Evolutionary conservation across 805 yeast species (phyloP).

Genomic region (Brettanomyces nanus): DNA sequence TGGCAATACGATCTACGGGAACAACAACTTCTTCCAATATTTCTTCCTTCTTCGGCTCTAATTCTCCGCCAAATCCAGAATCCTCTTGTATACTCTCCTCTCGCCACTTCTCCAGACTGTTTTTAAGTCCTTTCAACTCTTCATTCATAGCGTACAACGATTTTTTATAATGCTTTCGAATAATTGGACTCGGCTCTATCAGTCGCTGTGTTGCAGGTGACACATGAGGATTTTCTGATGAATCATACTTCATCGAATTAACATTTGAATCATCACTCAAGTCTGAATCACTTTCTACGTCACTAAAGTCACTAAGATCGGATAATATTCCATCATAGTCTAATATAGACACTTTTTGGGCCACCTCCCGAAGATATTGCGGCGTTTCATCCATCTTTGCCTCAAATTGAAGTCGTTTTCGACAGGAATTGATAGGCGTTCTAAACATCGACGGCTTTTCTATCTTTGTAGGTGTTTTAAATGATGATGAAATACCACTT

Average conservation of each 20-base stretch:
- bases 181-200: constrained; percentile 26
- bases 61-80: not conserved
- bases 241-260: not conserved
- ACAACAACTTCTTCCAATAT: not conserved
- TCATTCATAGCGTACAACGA: constrained; percentile 38
- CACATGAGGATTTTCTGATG: not conserved
- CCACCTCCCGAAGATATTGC: constrained; percentile 1
- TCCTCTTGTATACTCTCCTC: constrained; percentile 9
- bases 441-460: not conserved
- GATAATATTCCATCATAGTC: constrained; percentile 2
- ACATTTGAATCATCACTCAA: not conserved
- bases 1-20: constrained; percentile 8
- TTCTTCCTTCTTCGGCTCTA: not conserved
- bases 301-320: constrained; percentile 3
- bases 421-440: not conserved
- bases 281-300: not conserved
- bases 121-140: constrained; percentile 33
- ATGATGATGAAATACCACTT: not conserved
- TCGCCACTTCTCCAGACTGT: constrained; percentile 8
- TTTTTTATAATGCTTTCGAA: constrained; percentile 18
- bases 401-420: not conserved
- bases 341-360: not conserved
- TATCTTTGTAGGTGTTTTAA: not conserved
- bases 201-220: constrained; percentile 4
- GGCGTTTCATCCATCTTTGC: constrained; percentile 2